Conservation (phyloP, 257 asterid species). For the Leptodermis oblonga region DNA sequence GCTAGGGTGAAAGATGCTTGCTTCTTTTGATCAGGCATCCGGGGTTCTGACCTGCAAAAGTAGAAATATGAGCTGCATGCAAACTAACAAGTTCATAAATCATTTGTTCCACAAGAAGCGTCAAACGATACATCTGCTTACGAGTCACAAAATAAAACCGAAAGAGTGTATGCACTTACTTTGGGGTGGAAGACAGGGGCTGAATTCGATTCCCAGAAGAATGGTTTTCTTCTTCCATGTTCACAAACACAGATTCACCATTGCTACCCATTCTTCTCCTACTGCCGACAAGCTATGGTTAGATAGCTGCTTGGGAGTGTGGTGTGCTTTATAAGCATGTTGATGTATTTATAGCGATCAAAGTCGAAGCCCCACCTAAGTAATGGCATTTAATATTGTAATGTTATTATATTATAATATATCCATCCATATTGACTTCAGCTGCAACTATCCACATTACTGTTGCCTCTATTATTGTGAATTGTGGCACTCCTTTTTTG, state of each 20-base stretch:
- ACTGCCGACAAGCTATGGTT: conserved; percentile 1
- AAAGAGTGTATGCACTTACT: too few relatives aligned
- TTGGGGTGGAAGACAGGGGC: conserved; percentile 38
- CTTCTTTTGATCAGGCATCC: conserved; percentile 25
- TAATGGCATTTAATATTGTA: background rate
- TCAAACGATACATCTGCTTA: too few relatives aligned
- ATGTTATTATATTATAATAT: background rate
- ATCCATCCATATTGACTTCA: background rate
- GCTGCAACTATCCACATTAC: background rate
- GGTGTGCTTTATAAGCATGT: background rate
- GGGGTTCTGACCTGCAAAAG: conserved; percentile 24
- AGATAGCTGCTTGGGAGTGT: background rate
- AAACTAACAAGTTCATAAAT: background rate
- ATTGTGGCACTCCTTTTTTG: too few relatives aligned
- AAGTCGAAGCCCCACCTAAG: background rate
- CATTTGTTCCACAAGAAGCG: too few relatives aligned
- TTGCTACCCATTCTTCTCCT: conserved; percentile 6
- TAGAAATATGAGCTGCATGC: background rate
- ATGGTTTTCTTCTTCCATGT: conserved; percentile 47
- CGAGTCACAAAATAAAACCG: too few relatives aligned
- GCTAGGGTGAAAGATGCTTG: conserved; percentile 23
- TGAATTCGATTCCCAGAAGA: conserved; percentile 33
- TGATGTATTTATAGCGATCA: conserved; percentile 7
- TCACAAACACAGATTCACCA: conserved; percentile 15
- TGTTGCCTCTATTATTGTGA: background rate